phyloP scores from a whole-genome alignment of 2,329 filamentous ascomycete species.

The Aspergillus udagawae region DNA sequence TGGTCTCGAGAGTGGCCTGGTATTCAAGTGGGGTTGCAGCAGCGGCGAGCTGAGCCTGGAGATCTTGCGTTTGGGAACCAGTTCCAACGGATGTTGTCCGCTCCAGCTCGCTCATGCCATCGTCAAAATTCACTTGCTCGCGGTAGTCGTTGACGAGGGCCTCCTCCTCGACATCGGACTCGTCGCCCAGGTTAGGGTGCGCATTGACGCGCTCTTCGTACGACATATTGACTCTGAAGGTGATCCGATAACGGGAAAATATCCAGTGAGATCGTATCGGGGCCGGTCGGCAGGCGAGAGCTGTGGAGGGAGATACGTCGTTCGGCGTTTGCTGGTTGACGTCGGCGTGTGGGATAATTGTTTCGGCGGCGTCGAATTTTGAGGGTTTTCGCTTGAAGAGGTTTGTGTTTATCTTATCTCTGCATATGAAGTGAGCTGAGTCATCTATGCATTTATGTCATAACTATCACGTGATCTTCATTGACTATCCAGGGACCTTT shows the following conservation, averaged over 20 bases:
- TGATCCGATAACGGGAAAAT: constrained; percentile 9
- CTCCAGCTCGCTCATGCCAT: constrained; percentile 77
- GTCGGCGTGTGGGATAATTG: constrained; percentile 33
- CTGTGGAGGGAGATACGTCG: constrained; percentile 21
- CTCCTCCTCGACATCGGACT: constrained; percentile 95
- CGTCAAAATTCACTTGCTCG: constrained; percentile 93
- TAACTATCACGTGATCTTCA: neutral
- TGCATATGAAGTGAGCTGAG: constrained; percentile 25
- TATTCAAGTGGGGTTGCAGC: constrained; percentile 95
- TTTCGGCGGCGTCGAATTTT: constrained; percentile 39
- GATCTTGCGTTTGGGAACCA: constrained; percentile 77
- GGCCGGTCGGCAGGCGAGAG: constrained; percentile 18
- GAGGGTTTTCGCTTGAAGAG: constrained; percentile 43
- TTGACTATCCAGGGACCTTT: neutral
- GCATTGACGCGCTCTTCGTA: constrained; percentile 42
- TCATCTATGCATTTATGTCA: constrained; percentile 21
- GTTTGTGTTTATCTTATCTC: constrained; percentile 47
- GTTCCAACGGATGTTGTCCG: constrained; percentile 65
- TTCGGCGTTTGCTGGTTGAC: constrained; percentile 22
- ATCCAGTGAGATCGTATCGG: constrained; percentile 1
- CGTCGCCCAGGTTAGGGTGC: constrained; percentile 58
- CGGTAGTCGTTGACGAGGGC: constrained; percentile 92
- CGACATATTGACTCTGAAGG: constrained; percentile 36
- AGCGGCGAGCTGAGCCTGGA: constrained; percentile 85
- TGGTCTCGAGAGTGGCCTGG: constrained; percentile 89